A percentile compares a stretch with the other conserved stretches of the same genome.
phyloP scores from a whole-genome alignment of 2,329 filamentous ascomycete genomes.

The Pestalotiopsis sp. region DNA sequence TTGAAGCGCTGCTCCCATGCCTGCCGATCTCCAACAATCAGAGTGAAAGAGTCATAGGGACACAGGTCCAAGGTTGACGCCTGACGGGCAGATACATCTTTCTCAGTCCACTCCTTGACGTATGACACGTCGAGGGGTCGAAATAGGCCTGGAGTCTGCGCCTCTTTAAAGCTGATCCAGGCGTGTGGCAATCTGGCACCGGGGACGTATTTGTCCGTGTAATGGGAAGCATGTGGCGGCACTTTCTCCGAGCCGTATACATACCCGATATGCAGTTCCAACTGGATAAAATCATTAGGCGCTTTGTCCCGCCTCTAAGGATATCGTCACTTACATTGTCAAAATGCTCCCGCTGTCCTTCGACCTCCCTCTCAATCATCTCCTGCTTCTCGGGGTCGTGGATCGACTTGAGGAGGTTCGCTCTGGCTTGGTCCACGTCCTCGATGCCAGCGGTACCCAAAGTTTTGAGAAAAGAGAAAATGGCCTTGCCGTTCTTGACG shows the following conservation, averaged over 20 bases:
- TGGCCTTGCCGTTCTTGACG: slow-evolving; percentile 45
- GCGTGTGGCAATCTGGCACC: slow-evolving; percentile 44
- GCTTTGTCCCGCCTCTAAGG: not conserved
- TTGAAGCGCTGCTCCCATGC: not conserved
- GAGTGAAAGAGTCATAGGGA: slow-evolving; percentile 31
- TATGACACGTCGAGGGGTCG: slow-evolving; percentile 36
- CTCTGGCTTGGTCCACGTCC: slow-evolving; percentile 29
- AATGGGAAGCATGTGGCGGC: slow-evolving; percentile 39
- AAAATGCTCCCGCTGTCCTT: slow-evolving; percentile 43
- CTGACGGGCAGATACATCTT: slow-evolving; percentile 27
- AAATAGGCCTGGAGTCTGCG: slow-evolving; percentile 8
- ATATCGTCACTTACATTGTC: slow-evolving; percentile 32
- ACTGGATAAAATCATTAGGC: slow-evolving; percentile 15
- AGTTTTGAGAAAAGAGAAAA: slow-evolving; percentile 42
- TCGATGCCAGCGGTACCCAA: slow-evolving; percentile 36
- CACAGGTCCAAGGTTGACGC: slow-evolving; percentile 41
- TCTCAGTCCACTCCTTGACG: slow-evolving; percentile 30
- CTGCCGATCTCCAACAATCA: slow-evolving; percentile 22
- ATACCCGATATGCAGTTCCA: slow-evolving; percentile 46
- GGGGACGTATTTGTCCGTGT: slow-evolving; percentile 34
- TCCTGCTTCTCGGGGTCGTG: slow-evolving; percentile 30
- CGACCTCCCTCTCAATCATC: slow-evolving; percentile 34
- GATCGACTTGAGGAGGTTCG: slow-evolving; percentile 31
- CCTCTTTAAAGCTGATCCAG: slow-evolving; percentile 32
- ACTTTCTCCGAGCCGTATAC: slow-evolving; percentile 37